These are phyloP conservation scores for Colletotrichum tanaceti DNA, from an alignment of 2,329 filamentous ascomycete genomes.

Conservation along the genomic window DNA sequence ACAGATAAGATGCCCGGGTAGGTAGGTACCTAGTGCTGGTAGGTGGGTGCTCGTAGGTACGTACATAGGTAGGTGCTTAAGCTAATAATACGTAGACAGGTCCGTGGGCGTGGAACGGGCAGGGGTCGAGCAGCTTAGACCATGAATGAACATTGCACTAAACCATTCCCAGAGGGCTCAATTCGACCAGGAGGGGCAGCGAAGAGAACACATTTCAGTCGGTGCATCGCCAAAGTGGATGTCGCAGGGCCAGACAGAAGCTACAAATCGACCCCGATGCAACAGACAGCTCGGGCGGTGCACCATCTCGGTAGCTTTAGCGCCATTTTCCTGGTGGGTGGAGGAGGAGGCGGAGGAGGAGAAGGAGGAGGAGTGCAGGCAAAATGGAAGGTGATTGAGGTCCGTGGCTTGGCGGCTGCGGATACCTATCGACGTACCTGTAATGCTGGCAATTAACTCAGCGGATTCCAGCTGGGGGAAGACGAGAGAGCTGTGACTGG, in stretches of 20 bases:
- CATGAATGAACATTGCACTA: background rate
- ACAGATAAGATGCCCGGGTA: no score
- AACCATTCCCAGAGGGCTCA: background rate
- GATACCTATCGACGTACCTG: constrained; percentile 41
- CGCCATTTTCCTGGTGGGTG: background rate
- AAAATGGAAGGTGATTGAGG: background rate
- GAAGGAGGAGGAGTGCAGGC: background rate
- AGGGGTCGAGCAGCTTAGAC: constrained; percentile 12
- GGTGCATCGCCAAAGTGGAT: no score
- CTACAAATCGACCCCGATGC: no score
- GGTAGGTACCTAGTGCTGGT: no score
- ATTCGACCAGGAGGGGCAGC: background rate
- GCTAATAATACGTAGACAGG: no score
- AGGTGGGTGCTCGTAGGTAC: no score
- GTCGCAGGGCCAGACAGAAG: no score
- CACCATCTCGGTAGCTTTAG: background rate
- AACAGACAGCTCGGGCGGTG: background rate
- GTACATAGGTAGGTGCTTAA: no score
- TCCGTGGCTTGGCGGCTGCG: constrained; percentile 33
- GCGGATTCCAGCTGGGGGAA: constrained; percentile 26
- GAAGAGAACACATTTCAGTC: background rate
- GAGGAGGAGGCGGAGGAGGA: no score
- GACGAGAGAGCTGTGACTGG: constrained; percentile 26
- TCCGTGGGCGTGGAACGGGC: background rate
- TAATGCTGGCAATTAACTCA: constrained; percentile 32